These are phyloP conservation scores for Beauveria varroae DNA, from an alignment of 2,329 filamentous ascomycete genomes.

Conservation along the genomic window DNA sequence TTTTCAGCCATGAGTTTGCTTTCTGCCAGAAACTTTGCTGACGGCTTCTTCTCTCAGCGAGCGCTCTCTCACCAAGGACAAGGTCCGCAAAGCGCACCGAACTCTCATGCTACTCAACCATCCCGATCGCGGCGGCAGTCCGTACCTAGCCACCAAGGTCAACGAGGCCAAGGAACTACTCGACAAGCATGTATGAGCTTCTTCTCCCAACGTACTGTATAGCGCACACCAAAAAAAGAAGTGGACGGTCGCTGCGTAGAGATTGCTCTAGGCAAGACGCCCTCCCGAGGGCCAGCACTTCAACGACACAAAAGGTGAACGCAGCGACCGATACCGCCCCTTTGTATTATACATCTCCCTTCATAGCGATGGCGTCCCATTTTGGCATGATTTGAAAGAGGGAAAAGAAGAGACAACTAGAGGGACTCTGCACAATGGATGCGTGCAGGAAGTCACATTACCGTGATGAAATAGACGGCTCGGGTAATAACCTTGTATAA, in stretches of 20 bases:
- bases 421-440: not conserved
- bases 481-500: not conserved
- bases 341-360: conserved; percentile 30
- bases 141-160: conserved; percentile 93
- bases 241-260: not conserved
- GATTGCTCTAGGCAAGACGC: not conserved
- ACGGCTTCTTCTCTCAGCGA: conserved; percentile 50
- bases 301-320: not conserved
- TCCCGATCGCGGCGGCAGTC: conserved; percentile 92
- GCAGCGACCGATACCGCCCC: not conserved
- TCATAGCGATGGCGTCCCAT: conserved; percentile 38
- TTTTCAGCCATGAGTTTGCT: no score
- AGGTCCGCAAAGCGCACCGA: conserved; percentile 90
- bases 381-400: conserved; percentile 26
- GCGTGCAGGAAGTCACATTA: not conserved
- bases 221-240: not conserved
- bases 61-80: conserved; percentile 80
- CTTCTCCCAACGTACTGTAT: not conserved
- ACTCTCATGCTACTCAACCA: conserved; percentile 97
- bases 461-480: not conserved
- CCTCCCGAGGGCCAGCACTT: not conserved
- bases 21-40: not conserved
- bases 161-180: conserved; percentile 97
- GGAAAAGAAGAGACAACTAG: not conserved
- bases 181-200: conserved; percentile 55